A percentile compares a stretch with the other conserved stretches of the same genome.
phyloP scores from a whole-genome alignment of 306 rosid species.

The Rosa lucieae region DNA sequence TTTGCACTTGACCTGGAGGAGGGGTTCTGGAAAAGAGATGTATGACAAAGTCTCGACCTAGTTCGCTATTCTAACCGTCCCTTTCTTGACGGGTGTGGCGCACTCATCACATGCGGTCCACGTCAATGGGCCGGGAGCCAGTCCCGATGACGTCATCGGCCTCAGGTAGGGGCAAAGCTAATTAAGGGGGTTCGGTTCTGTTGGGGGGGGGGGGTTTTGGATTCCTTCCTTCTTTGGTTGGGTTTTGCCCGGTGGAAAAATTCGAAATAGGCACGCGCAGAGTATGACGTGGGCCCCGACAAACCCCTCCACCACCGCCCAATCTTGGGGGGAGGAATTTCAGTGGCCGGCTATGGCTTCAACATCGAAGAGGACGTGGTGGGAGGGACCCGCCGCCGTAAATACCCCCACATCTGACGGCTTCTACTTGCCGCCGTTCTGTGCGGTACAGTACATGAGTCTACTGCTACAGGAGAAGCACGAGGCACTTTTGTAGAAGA shows the following conservation, averaged over 20 bases:
- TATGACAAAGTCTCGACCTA: slow-evolving; percentile 14
- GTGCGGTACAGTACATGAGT: not conserved
- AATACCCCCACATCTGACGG: slow-evolving; percentile 25
- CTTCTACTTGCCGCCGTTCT: slow-evolving; percentile 20
- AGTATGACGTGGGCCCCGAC: slow-evolving; percentile 5
- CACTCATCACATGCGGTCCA: slow-evolving; percentile 37
- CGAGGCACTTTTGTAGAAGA: not conserved
- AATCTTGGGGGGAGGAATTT: not conserved
- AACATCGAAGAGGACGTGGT: not conserved
- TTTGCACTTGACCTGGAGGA: not conserved
- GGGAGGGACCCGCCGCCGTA: not conserved
- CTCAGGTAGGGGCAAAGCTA: slow-evolving; percentile 2
- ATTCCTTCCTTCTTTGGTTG: slow-evolving; percentile 23
- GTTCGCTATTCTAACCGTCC: not conserved
- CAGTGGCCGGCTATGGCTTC: slow-evolving; percentile 9
- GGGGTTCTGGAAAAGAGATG: not conserved
- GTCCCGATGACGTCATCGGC: slow-evolving; percentile 24
- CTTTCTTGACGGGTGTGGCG: slow-evolving; percentile 21
- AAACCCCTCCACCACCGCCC: slow-evolving; percentile 32
- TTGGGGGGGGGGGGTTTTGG: not conserved
- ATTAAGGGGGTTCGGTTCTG: not conserved
- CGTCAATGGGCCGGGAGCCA: slow-evolving; percentile 16
- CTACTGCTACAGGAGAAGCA: not conserved
- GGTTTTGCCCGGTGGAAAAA: not conserved
- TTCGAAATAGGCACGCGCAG: not conserved